These are phyloP conservation scores for Chlorella sp. DNA, from an alignment of 139 green algal species.

Conservation along the genomic window DNA sequence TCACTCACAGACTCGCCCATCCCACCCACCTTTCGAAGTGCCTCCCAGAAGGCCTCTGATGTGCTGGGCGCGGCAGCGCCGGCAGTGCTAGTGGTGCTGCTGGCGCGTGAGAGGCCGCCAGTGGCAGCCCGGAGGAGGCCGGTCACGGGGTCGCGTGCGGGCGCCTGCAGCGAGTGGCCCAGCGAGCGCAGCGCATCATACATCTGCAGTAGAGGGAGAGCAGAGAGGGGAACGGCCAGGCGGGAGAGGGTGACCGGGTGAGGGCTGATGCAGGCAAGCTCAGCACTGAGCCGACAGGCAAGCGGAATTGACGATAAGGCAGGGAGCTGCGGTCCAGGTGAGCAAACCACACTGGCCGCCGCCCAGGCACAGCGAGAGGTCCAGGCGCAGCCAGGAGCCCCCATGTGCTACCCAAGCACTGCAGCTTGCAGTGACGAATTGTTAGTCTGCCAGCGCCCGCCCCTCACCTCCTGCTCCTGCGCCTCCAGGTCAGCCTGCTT, in stretches of 20 bases:
- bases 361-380: neutral
- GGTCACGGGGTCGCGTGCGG: constrained; percentile 7
- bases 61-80: neutral
- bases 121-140: neutral
- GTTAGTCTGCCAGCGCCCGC: too few relatives aligned
- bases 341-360: neutral
- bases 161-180: neutral
- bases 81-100: neutral
- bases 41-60: constrained; percentile 12
- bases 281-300: neutral
- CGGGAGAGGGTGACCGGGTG: neutral
- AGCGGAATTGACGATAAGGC: too few relatives aligned
- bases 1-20: too few relatives aligned
- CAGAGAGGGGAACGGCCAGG: neutral
- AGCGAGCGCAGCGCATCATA: constrained; percentile 23
- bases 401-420: too few relatives aligned
- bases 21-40: constrained; percentile 16
- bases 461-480: constrained; percentile 19
- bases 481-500: constrained; percentile 39
- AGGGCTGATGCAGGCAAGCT: neutral
- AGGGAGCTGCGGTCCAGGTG: neutral
- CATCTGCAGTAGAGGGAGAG: neutral
- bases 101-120: constrained; percentile 1
- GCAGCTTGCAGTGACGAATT: neutral
- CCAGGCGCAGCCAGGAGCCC: too few relatives aligned